Evolutionary conservation across 2,329 filamentous ascomycete species (phyloP).

Genomic region (Xylaria sp.): DNA sequence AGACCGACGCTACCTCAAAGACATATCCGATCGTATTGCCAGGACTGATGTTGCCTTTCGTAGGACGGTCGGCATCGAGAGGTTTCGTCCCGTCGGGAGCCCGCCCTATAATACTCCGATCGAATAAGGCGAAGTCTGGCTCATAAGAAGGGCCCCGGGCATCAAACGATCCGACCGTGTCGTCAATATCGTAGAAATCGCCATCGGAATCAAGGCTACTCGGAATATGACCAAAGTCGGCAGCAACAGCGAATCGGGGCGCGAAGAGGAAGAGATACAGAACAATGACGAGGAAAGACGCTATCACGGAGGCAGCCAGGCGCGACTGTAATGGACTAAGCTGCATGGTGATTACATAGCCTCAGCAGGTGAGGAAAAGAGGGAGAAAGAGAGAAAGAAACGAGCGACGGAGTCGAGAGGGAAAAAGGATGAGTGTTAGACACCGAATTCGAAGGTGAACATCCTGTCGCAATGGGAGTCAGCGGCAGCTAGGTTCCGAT

Average conservation of each 20-base stretch:
- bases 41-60: slow-evolving; percentile 62
- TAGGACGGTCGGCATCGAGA: slow-evolving; percentile 69
- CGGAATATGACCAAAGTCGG: slow-evolving; percentile 49
- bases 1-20: slow-evolving; percentile 63
- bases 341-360: slow-evolving; percentile 57
- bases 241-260: slow-evolving; percentile 66
- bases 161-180: slow-evolving; percentile 25
- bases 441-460: slow-evolving; percentile 15
- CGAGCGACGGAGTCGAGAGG: slow-evolving; percentile 23
- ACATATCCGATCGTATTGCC: slow-evolving; percentile 69
- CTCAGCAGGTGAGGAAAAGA: slow-evolving; percentile 43
- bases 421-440: slow-evolving; percentile 17
- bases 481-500: background rate
- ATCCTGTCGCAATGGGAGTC: slow-evolving; percentile 20
- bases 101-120: slow-evolving; percentile 67
- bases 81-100: slow-evolving; percentile 57
- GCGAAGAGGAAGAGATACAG: slow-evolving; percentile 66
- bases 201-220: slow-evolving; percentile 30
- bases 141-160: slow-evolving; percentile 53
- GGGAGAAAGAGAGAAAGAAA: slow-evolving; percentile 10
- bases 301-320: slow-evolving; percentile 69
- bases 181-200: slow-evolving; percentile 30
- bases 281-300: slow-evolving; percentile 62
- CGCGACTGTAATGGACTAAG: slow-evolving; percentile 74
- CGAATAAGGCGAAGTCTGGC: slow-evolving; percentile 65